Base-by-base conservation (phyloP, 176 grass and related monocot species). In the Aechmea fasciata region DNA sequence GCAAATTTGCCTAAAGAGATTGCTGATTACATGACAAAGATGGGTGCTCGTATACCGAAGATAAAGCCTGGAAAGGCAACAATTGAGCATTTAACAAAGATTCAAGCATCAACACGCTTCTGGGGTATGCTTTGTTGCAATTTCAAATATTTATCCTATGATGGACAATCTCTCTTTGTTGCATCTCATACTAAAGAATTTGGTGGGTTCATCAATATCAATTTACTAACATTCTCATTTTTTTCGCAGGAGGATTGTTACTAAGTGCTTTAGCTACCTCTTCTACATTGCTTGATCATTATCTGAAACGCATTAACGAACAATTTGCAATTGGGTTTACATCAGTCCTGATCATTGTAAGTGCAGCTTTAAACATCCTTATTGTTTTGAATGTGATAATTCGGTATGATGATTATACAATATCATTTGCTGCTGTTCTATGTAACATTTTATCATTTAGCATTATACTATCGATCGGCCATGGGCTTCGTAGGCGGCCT, bases 81-180 rank as follows among this genome's bases (percentile, higher is more conserved):
- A 28, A 82, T 97, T 77, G 86, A 97, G 50, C 92, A 92, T 80
- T 88, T 97, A 33, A 90, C 84, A 69, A 97, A 87, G 75, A 79
- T 97, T 81, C 94, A 97, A 90, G 81, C 89, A 85, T 97, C 94
- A 12, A 97, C 94, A 19, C 94, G 94, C 25, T 97, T 97, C 61
- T 92, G 94, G 94, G 94, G 89, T 97, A 81, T 59, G 59, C 48
- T 61, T 18, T 41, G 57, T 51, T 84, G 11, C 41, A 49, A 63
- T 79, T 83, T 64, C 49, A 33, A 29, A 64, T 68, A 22, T 55
- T 85, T 18, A 49, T 67, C 49, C 13, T 14, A 65, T 69, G 72
- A 20, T 15, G 10, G 77, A 74, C n/a, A 10, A 61, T 11, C 23
- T 70, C 74, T 50, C 68, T 61, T 52, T 74, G 11, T 28, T 71